Conservation (phyloP, 2,329 filamentous ascomycete genomes). For the Coniochaeta ligniaria region DNA sequence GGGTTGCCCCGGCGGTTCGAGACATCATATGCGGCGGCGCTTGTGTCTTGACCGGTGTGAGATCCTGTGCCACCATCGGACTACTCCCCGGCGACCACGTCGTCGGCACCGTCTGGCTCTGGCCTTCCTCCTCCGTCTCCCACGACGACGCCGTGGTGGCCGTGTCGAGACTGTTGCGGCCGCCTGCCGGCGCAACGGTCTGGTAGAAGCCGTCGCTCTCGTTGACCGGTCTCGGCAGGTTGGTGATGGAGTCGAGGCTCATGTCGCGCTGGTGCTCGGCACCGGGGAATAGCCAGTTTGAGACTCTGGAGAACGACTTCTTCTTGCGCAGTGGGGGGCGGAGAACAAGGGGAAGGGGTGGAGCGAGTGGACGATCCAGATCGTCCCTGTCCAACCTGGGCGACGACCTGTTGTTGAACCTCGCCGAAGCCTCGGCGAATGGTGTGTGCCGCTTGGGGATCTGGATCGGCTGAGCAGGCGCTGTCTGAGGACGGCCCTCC, state of each 20-base stretch:
- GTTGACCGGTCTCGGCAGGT: constrained; percentile 43
- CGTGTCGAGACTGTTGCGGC: constrained; percentile 35
- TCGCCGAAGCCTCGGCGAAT: constrained; percentile 12
- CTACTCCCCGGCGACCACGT: constrained; percentile 42
- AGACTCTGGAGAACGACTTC: constrained; percentile 58
- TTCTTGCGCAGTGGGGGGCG: constrained; percentile 58
- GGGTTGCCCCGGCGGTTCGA: background rate
- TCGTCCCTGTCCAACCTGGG: constrained; percentile 7
- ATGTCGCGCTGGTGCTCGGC: constrained; percentile 28
- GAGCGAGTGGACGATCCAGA: constrained; percentile 37
- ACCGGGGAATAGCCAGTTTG: constrained; percentile 48
- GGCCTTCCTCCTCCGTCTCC: constrained; percentile 32
- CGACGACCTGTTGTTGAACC: constrained; percentile 5
- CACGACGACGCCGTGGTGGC: constrained; percentile 39
- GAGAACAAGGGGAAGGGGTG: constrained; percentile 50
- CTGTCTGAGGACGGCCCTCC: constrained; percentile 30
- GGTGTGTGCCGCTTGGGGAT: background rate
- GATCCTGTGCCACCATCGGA: constrained; percentile 29
- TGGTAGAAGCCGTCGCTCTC: constrained; percentile 52
- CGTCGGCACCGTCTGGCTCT: constrained; percentile 37
- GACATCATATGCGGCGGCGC: constrained; percentile 17
- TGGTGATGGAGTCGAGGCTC: constrained; percentile 45
- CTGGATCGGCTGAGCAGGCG: constrained; percentile 6
- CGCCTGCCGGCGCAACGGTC: constrained; percentile 28
- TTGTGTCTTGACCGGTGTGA: constrained; percentile 21